Conservation (phyloP, 352 stramenopile genomes). For the Phytophthora melonis region DNA sequence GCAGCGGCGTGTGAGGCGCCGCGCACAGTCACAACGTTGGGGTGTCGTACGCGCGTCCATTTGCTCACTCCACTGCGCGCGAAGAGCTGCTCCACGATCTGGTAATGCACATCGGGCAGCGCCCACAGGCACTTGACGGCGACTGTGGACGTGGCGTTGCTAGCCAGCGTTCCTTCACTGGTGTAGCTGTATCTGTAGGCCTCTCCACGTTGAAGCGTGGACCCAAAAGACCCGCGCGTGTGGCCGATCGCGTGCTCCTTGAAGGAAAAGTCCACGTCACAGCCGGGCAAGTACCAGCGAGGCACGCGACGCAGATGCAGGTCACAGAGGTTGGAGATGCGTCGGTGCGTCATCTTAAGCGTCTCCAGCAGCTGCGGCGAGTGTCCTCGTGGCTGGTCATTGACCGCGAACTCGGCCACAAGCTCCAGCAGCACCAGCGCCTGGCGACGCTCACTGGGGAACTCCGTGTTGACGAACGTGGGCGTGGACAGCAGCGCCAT, state of each 20-base stretch:
- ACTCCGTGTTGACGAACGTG: slow-evolving; percentile 72
- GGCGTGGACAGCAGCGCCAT: slow-evolving; percentile 53
- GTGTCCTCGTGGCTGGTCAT: slow-evolving; percentile 46
- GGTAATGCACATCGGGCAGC: slow-evolving; percentile 49
- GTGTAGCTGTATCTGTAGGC: slow-evolving; percentile 57
- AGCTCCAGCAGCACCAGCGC: slow-evolving; percentile 66
- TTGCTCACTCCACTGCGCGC: slow-evolving; percentile 53
- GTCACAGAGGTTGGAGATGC: slow-evolving; percentile 57
- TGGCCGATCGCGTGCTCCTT: slow-evolving; percentile 43
- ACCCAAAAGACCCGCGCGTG: slow-evolving; percentile 51
- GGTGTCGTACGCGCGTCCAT: slow-evolving; percentile 60
- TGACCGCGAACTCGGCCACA: slow-evolving; percentile 55
- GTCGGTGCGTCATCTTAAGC: slow-evolving; percentile 71
- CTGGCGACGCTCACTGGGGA: slow-evolving; percentile 56
- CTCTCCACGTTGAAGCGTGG: slow-evolving; percentile 64
- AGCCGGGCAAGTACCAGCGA: slow-evolving; percentile 63
- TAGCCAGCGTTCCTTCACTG: slow-evolving; percentile 39
- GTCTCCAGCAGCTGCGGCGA: slow-evolving; percentile 66
- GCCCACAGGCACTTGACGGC: slow-evolving; percentile 70
- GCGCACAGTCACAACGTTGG: slow-evolving; percentile 68
- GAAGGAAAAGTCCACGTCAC: slow-evolving; percentile 62
- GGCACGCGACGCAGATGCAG: slow-evolving; percentile 64
- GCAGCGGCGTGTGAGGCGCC: slow-evolving; percentile 61
- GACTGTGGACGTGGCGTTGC: slow-evolving; percentile 46
- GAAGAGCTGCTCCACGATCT: slow-evolving; percentile 67